Percentiles rank a stretch among this genome's conserved stretches.
These are phyloP conservation scores for Nicotiana rustica DNA, from an alignment of 305 asterid species.

Conservation along the genomic window DNA sequence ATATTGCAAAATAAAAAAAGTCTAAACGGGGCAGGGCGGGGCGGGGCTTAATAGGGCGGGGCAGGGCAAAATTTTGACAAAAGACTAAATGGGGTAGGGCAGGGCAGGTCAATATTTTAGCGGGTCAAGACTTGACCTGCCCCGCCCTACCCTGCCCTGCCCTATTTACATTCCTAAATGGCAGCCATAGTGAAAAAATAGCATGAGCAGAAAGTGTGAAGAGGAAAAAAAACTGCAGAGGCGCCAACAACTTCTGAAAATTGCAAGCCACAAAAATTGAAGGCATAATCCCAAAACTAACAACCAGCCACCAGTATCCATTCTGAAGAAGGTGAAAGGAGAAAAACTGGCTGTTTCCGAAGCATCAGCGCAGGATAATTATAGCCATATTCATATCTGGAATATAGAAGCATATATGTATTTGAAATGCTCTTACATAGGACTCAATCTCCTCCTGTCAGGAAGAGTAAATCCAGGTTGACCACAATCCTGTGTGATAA, in stretches of 20 bases:
- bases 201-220: not conserved
- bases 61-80: too few relatives aligned
- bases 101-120: too few relatives aligned
- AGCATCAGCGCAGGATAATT: not conserved
- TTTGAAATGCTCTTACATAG: constrained; percentile 46
- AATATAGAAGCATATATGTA: constrained; percentile 14
- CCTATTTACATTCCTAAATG: too few relatives aligned
- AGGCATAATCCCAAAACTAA: not conserved
- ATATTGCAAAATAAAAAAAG: too few relatives aligned
- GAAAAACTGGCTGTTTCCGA: not conserved
- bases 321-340: not conserved
- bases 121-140: too few relatives aligned
- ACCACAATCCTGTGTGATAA: constrained; percentile 75
- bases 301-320: not conserved
- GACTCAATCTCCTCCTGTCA: constrained; percentile 85
- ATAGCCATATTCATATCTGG: not conserved
- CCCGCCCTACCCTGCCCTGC: too few relatives aligned
- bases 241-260: not conserved
- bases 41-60: too few relatives aligned
- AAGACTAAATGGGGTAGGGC: too few relatives aligned
- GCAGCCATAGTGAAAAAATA: not conserved
- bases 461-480: constrained; percentile 93
- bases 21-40: too few relatives aligned
- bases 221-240: not conserved
- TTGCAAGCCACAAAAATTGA: not conserved